Base-by-base conservation (phyloP, 768 basidiomycete species). In the Hortiboletus flavorubellus region DNA sequence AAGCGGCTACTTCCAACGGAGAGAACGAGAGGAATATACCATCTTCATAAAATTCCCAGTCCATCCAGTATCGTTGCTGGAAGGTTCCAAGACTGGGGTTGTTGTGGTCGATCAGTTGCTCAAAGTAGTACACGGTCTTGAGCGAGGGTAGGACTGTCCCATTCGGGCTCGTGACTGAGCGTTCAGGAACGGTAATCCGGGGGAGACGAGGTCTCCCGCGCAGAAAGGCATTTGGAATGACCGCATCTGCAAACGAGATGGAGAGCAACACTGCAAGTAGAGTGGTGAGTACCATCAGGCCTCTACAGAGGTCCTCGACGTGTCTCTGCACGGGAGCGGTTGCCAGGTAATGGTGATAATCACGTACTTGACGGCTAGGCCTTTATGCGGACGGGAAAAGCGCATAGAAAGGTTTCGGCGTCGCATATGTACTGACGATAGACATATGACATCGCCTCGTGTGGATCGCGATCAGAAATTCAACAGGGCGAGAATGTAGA, bases 61-160 rank as follows among this genome's bases (percentile, higher is more conserved):
- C 82, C 55, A 81, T 76, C 86, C 86, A 89, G 69, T 78, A 89
- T 35, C 88, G 80, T 69, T 89, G 88, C 65, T 82, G 75, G 71
- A 91, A 91, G n/a, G 86, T 89, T 18, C 88, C 88, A 21, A 81
- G 71, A 29, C 75, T 72, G n/a, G 85, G 81, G 56, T 81, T 69
- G 34, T 65, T 76, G 64, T 81, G 81, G 62, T 82, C 79, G 51
- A 67, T 72, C 33, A 68, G 46, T 44, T 72, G 71, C 40, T 72
- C 52, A 21, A 73, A 72, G 41, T 64, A 53, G 53, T 72, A 72
- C 0, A 66, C 60, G 5, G 67, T 72, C 8, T 56, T 58, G 44
- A 67, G 49, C 6, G 68, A 47, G 7, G 72, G 71, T 10, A 65
- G 55, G 11, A 42, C 47, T 14, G 67, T 63, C 15, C 67, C 72